phyloP scores from a whole-genome alignment of 2,329 filamentous ascomycete species.

The Diaporthe amygdali region DNA sequence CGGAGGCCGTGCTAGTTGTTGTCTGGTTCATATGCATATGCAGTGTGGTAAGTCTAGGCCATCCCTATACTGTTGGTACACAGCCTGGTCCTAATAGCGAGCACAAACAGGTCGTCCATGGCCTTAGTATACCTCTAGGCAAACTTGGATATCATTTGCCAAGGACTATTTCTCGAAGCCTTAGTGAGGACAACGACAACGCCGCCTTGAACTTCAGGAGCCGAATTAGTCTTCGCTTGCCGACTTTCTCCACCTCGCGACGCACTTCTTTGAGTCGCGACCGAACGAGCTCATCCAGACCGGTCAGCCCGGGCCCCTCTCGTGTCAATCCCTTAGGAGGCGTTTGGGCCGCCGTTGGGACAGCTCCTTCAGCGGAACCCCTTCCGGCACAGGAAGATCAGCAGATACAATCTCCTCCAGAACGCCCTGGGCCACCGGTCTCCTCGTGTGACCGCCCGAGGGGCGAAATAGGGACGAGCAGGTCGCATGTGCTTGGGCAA shows the following conservation, averaged over 20 bases:
- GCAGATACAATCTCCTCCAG: not conserved
- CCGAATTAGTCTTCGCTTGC: conserved; percentile 31
- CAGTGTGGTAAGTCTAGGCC: conserved; percentile 71
- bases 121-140: conserved; percentile 78
- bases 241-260: conserved; percentile 24
- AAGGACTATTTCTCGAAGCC: conserved; percentile 61
- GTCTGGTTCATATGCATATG: conserved; percentile 88
- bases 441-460: not conserved
- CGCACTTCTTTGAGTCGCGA: conserved; percentile 19
- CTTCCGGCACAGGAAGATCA: not conserved
- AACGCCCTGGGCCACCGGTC: not conserved
- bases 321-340: conserved; percentile 30
- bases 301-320: conserved; percentile 24
- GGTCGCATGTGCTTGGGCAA: not conserved
- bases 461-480: not conserved
- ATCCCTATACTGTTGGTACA: not conserved
- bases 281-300: not conserved
- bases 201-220: conserved; percentile 36
- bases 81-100: not conserved
- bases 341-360: conserved; percentile 48
- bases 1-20: conserved; percentile 71
- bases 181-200: conserved; percentile 29
- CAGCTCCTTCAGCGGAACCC: conserved; percentile 35
- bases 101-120: conserved; percentile 71
- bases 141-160: conserved; percentile 70